phyloP scores from a whole-genome alignment of 768 basidiomycete species.

The Russula vinacea region DNA sequence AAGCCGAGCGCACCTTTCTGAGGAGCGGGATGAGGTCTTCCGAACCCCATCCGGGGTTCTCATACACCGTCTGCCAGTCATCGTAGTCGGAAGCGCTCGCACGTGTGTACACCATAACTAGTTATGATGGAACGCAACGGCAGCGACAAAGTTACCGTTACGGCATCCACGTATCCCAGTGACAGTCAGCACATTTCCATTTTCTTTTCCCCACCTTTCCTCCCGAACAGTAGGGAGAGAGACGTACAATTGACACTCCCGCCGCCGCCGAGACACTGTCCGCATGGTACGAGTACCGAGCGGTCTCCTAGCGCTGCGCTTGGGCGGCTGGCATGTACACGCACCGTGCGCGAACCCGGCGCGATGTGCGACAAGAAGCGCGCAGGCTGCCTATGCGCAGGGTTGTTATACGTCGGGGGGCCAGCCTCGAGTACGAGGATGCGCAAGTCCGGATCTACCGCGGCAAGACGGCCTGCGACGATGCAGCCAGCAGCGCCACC shows the following conservation, averaged over 20 bases:
- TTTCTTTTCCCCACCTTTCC: no score
- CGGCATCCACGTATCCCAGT: background rate
- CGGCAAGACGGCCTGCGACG: conserved; percentile 51
- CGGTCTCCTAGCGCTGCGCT: conserved; percentile 49
- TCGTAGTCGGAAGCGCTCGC: conserved; percentile 63
- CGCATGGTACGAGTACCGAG: conserved; percentile 42
- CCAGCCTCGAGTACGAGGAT: conserved; percentile 64
- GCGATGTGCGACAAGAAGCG: conserved; percentile 46
- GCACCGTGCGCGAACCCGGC: conserved; percentile 43
- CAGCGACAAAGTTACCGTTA: background rate
- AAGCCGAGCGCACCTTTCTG: conserved; percentile 43
- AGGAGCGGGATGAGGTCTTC: conserved; percentile 54
- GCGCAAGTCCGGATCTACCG: conserved; percentile 50
- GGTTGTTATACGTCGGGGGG: conserved; percentile 46
- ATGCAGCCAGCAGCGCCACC: conserved; percentile 57
- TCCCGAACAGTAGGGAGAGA: background rate
- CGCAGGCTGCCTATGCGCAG: conserved; percentile 52
- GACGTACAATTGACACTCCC: conserved; percentile 53
- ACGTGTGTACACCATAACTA: conserved; percentile 49
- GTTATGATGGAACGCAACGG: background rate
- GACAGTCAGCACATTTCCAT: background rate
- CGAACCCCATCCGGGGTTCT: conserved; percentile 61
- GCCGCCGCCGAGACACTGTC: conserved; percentile 58
- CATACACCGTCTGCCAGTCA: conserved; percentile 51
- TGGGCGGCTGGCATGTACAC: conserved; percentile 40